These are phyloP conservation scores for Artemisia argyi DNA, from an alignment of 129 eudicot species.

Conservation along the genomic window DNA sequence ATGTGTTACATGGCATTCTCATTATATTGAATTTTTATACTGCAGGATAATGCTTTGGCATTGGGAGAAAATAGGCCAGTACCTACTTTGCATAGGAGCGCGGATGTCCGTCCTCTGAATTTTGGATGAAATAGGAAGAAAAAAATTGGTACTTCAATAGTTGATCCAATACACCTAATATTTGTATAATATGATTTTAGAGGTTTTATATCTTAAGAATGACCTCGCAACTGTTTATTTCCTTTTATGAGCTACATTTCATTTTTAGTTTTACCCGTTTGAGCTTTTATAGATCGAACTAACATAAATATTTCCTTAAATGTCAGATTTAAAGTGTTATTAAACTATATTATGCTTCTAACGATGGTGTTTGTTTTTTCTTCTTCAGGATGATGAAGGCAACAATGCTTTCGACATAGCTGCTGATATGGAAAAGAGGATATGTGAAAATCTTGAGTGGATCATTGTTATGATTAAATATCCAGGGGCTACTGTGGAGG, in stretches of 20 bases:
- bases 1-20: not conserved
- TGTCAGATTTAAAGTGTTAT: too few relatives aligned
- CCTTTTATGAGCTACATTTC: too few relatives aligned
- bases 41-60: constrained; percentile 84
- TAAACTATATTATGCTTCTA: too few relatives aligned
- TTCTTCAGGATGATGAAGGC: constrained; percentile 91
- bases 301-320: too few relatives aligned
- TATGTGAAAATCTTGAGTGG: constrained; percentile 94
- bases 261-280: too few relatives aligned
- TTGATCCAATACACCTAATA: too few relatives aligned
- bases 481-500: constrained; percentile 84
- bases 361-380: not conserved
- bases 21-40: constrained; percentile 1
- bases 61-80: constrained; percentile 56
- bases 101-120: constrained; percentile 65
- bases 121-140: constrained; percentile 41
- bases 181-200: too few relatives aligned
- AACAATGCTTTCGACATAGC: constrained; percentile 98
- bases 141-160: too few relatives aligned
- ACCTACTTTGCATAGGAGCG: constrained; percentile 62
- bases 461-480: constrained; percentile 75
- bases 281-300: too few relatives aligned
- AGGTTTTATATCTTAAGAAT: too few relatives aligned
- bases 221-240: too few relatives aligned
- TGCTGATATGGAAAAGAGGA: constrained; percentile 92